phyloP scores from a whole-genome alignment of 306 rosid species.

The Vigna hirtella region DNA sequence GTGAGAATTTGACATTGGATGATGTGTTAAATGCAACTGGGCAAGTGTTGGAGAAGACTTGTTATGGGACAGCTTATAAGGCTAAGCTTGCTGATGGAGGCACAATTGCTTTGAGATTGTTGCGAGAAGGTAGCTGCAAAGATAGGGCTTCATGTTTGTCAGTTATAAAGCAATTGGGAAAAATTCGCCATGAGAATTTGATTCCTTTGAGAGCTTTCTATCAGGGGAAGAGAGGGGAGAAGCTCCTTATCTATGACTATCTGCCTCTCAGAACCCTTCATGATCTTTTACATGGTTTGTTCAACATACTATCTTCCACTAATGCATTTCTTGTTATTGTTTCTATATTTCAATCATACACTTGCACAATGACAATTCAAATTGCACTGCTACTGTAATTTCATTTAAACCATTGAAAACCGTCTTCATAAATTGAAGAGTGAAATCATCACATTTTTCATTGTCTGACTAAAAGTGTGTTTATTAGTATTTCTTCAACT shows the following conservation, averaged over 20 bases:
- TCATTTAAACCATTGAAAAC: not conserved
- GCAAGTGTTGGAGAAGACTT: slow-evolving; percentile 95
- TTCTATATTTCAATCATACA: slow-evolving; percentile 11
- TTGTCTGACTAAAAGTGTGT: not conserved
- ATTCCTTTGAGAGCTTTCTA: slow-evolving; percentile 96
- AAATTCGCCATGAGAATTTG: slow-evolving; percentile 92
- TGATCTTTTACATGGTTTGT: slow-evolving; percentile 90
- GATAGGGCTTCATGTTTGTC: slow-evolving; percentile 80
- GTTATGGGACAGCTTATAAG: slow-evolving; percentile 94
- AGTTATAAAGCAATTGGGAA: slow-evolving; percentile 82
- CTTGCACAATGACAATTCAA: slow-evolving; percentile 24
- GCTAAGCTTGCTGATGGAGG: slow-evolving; percentile 97
- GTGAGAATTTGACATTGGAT: slow-evolving; percentile 91
- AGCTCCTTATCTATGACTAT: slow-evolving; percentile 90
- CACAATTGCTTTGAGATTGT: slow-evolving; percentile 82
- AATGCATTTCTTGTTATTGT: not conserved
- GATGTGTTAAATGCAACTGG: slow-evolving; percentile 98
- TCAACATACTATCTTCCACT: not conserved
- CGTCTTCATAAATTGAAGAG: not conserved
- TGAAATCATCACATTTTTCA: not conserved
- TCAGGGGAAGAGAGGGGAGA: slow-evolving; percentile 97
- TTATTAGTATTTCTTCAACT: slow-evolving; percentile 30
- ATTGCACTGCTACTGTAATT: slow-evolving; percentile 4
- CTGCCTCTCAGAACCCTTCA: slow-evolving; percentile 74
- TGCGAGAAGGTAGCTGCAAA: slow-evolving; percentile 95